Base-by-base conservation (phyloP, 441 rosid genomes). In the Eruca vesicaria region DNA sequence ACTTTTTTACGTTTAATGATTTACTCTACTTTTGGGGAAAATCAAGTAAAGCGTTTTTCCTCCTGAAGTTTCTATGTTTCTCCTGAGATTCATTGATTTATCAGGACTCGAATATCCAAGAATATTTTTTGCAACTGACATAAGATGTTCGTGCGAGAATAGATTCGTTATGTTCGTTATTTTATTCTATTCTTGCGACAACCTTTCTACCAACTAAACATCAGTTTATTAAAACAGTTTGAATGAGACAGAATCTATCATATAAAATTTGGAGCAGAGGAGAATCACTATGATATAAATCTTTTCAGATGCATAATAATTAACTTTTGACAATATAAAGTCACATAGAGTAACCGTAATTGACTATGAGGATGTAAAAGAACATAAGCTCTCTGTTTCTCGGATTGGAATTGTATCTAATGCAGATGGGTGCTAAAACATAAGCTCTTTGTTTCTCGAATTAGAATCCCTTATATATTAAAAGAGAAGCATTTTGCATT, bases 21-120 rank as follows among this genome's bases (percentile, higher is more conserved):
- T 76, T 28, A 68, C 64, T 63, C 69, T 62, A 69, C 74, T 75
- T 75, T 75, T 19, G 36, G 79, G 19, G 63, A 69, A 57, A 55
- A 53, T 53, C 65, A 53, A n/a, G 20, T 69, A 69, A 36, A 64
- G 55, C 21, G n/a, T 20, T n/a, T 69, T 7, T 28, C 41, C 53
- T 38, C 16, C 0, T 48, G 32, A 21, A 63, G 11, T 29, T 75
- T 69, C 21, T 33, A 45, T 70, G 76, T 26, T 71, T 66, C 12
- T 53, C 9, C 53, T 58, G 36, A 64, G 38, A 58, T 71, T 71
- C 59, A 60, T 60, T 29, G 69, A 33, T 68, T 67, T 62, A 38
- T 20, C 4, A 55, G 10, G 62, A 63, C 23, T 31, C 36, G 71
- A 62, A 63, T 63, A 71, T 57, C 62, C 32, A 60, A 63, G 43